A percentile compares a stretch with the other conserved stretches of the same genome.
Evolutionary conservation across 1,284 basidiomycete genomes (phyloP).

Genomic region (Malassezia dermatis): DNA sequence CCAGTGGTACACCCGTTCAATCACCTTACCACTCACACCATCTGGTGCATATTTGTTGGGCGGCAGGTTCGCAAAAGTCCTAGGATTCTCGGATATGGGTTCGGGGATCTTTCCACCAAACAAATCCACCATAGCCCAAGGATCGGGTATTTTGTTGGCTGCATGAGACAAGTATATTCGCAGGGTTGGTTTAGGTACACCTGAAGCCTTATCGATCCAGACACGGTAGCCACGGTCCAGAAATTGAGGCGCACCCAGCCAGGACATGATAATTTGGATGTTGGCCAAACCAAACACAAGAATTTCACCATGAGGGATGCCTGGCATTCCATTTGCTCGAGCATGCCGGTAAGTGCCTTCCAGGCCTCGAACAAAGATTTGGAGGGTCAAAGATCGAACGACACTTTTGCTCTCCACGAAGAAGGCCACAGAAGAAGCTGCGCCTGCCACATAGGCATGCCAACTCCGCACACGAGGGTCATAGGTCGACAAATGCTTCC

Average conservation of each 20-base stretch:
- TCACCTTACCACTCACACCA: conserved; percentile 35
- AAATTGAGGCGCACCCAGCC: conserved; percentile 53
- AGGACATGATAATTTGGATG: conserved; percentile 69
- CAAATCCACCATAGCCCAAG: conserved; percentile 16
- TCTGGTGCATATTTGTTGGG: conserved; percentile 25
- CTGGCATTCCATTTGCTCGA: conserved; percentile 54
- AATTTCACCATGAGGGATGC: conserved; percentile 73
- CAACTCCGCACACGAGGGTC: conserved; percentile 54
- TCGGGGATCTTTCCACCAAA: conserved; percentile 37
- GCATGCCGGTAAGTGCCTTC: conserved; percentile 72
- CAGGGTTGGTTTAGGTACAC: conserved; percentile 9
- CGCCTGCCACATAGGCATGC: conserved; percentile 80
- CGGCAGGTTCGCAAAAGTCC: conserved; percentile 27
- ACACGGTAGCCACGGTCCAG: conserved; percentile 29
- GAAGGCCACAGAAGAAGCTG: conserved; percentile 67
- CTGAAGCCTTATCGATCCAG: conserved; percentile 43
- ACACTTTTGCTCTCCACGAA: conserved; percentile 72
- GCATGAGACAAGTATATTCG: background rate
- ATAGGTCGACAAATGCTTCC: conserved; percentile 32
- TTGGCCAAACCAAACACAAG: conserved; percentile 73
- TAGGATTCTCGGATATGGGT: conserved; percentile 26
- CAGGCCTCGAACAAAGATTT: conserved; percentile 71
- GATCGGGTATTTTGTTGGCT: background rate
- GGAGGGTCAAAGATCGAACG: conserved; percentile 56
- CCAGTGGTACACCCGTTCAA: conserved; percentile 31